These are phyloP conservation scores for Circinella minor DNA, from an alignment of 371 early-diverging fungal genomes.

Conservation along the genomic window DNA sequence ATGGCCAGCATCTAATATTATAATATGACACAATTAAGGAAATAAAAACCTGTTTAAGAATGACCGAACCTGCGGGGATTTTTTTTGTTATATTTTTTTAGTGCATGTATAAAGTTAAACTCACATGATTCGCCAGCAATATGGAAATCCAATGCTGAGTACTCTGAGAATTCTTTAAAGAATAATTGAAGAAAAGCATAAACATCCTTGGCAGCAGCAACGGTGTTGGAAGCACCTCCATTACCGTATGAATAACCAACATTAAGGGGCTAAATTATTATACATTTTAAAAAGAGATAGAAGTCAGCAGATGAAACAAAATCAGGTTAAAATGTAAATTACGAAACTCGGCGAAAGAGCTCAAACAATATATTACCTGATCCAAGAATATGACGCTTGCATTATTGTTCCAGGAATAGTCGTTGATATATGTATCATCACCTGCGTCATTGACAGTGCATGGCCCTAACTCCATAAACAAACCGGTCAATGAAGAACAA, in stretches of 20 bases:
- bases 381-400: slow-evolving; percentile 88
- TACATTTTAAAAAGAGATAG: background rate
- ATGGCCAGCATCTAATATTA: slow-evolving; percentile 63
- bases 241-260: slow-evolving; percentile 75
- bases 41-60: slow-evolving; percentile 5
- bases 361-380: slow-evolving; percentile 43
- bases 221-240: slow-evolving; percentile 47
- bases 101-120: slow-evolving; percentile 2
- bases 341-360: too few species aligned
- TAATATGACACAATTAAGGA: background rate
- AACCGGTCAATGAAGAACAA: slow-evolving; percentile 74
- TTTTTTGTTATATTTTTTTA: slow-evolving; percentile 6
- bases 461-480: slow-evolving; percentile 85
- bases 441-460: slow-evolving; percentile 69
- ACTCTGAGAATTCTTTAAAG: slow-evolving; percentile 65
- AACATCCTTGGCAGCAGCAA: slow-evolving; percentile 61
- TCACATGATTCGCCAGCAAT: slow-evolving; percentile 77
- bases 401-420: slow-evolving; percentile 79
- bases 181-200: slow-evolving; percentile 75
- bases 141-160: slow-evolving; percentile 40
- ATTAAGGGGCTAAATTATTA: slow-evolving; percentile 57
- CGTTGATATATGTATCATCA: slow-evolving; percentile 55
- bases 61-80: slow-evolving; percentile 6
- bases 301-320: too few species aligned
- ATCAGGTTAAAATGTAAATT: too few species aligned